Base-by-base conservation (phyloP, 257 asterid genomes). In the Salvia splendens region DNA sequence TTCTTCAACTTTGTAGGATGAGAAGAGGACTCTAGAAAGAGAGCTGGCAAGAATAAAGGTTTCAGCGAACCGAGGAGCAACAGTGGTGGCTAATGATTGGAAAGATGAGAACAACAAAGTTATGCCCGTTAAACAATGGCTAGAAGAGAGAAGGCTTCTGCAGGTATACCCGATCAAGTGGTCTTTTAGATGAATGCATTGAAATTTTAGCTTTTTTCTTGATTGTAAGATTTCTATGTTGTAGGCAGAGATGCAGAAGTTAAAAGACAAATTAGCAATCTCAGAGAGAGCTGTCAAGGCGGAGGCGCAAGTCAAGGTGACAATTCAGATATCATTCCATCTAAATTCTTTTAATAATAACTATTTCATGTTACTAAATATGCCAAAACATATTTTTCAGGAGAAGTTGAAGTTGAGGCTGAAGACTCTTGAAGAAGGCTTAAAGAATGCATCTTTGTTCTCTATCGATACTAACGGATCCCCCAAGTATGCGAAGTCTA, bases 111-210 rank as follows among this genome's bases (percentile, higher is more conserved):
- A 85, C 17, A 87, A 82, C 80, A 88, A 75, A 80, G 94, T 93
- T 49, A 93, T 92, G 95, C 98, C 98, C 20, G 93, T 89, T 56
- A 92, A 81, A 78, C 97, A 92, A 71, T 92, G 98, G 98, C 79
- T 89, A 49, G 95, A 92, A 74, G 98, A 92, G 76, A 87, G 98
- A 82, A 85, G 83, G 79, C 47, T 88, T 40, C 64, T 84, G 51
- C 98, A 89, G 89, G 98, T 85, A 68, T 45, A 57, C 24, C 43
- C 6, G 6, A 10, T 54, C 8, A 28, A 6, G 45, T 40, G 38
- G 24, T 42, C 55, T 17, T 61, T 42, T 59, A 52, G 45, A 45
- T 63, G 53, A 40, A 49, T 38, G n/a, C 40, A 52, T 14, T 16
- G 6, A 8, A 48, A 0, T 50, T 5, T 46, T 2, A 20, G 48